These are phyloP conservation scores for Hamamelis virginiana DNA, from an alignment of 164 flowering plant genomes.

Conservation along the genomic window DNA sequence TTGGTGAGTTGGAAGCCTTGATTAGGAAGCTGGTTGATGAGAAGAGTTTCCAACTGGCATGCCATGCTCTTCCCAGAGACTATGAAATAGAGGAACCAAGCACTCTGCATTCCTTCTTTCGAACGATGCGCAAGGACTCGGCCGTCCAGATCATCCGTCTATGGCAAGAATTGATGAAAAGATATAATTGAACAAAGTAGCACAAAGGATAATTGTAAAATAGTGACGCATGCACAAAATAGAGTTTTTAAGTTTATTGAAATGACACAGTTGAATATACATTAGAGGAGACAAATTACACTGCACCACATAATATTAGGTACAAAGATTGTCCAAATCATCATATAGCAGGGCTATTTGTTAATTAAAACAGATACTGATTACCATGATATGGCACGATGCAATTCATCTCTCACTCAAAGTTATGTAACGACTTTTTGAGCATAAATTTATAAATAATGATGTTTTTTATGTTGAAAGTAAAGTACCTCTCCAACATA, in stretches of 20 bases:
- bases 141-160: conserved; percentile 94
- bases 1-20: conserved; percentile 70
- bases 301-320: background rate
- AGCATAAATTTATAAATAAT: too few relatives aligned
- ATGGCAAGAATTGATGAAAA: conserved; percentile 4
- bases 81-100: conserved; percentile 56
- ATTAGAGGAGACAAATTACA: background rate
- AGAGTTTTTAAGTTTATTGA: background rate
- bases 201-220: background rate
- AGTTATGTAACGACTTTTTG: too few relatives aligned
- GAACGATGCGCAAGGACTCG: conserved; percentile 76
- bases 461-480: background rate
- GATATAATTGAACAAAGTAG: background rate
- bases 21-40: conserved; percentile 78
- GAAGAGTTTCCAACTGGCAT: conserved; percentile 83
- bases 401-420: background rate
- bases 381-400: background rate
- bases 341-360: background rate
- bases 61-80: conserved; percentile 95
- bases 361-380: background rate
- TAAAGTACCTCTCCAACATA: conserved; percentile 84
- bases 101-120: conserved; percentile 70
- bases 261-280: background rate
- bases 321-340: background rate
- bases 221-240: too few relatives aligned